phyloP scores from a whole-genome alignment of 495 filamentous ascomycete species.

The Aspergillus ellipticus region DNA sequence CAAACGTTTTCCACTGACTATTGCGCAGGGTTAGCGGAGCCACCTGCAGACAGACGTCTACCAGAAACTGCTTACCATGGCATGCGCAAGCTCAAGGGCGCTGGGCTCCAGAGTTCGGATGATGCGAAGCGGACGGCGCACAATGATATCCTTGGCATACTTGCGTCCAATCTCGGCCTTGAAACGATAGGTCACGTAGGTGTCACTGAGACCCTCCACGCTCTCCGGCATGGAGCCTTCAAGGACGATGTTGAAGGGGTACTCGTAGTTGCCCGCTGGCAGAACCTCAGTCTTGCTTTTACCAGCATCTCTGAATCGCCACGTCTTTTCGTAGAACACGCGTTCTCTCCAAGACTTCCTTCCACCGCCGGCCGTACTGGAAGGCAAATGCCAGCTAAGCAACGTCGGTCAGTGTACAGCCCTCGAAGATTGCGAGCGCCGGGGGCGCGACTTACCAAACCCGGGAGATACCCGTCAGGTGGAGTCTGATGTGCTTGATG shows the following conservation, averaged over 20 bases:
- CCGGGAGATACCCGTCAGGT: conserved; percentile 66
- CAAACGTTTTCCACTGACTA: conserved; percentile 87
- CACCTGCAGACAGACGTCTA: background rate
- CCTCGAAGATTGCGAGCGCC: conserved; percentile 5
- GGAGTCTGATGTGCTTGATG: conserved; percentile 67
- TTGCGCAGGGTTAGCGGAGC: conserved; percentile 8
- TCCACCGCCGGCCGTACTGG: conserved; percentile 40
- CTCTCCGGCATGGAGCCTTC: conserved; percentile 78
- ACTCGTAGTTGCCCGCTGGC: conserved; percentile 81
- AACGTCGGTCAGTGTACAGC: background rate
- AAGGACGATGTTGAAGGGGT: conserved; percentile 76
- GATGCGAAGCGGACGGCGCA: conserved; percentile 77
- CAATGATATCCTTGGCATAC: conserved; percentile 73
- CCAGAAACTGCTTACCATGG: conserved; percentile 57
- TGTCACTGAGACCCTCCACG: conserved; percentile 78
- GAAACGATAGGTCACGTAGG: conserved; percentile 80
- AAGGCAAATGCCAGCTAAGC: conserved; percentile 46
- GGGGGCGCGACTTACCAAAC: conserved; percentile 54
- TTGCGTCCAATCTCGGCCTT: conserved; percentile 82
- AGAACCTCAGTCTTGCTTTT: conserved; percentile 59
- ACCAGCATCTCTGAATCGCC: conserved; percentile 48
- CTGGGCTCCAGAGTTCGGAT: conserved; percentile 80
- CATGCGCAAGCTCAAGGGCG: conserved; percentile 77
- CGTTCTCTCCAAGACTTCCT: conserved; percentile 49
- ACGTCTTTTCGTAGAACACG: conserved; percentile 55